Evolutionary conservation across 202 grass and related monocot genomes (phyloP).

Genomic region (Panicum hallii): DNA sequence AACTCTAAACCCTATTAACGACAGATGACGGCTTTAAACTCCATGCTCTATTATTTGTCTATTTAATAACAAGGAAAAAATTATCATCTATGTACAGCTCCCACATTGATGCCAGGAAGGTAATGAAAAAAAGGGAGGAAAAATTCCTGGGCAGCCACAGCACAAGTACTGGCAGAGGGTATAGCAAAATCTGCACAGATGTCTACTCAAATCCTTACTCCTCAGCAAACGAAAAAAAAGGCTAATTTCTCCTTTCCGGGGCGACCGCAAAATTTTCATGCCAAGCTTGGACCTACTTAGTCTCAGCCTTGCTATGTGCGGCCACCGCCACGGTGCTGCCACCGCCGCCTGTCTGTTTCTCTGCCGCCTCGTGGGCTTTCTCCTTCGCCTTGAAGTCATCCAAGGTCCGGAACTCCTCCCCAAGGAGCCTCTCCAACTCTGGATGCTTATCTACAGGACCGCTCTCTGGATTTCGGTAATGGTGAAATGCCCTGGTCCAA

Average conservation of each 20-base stretch:
- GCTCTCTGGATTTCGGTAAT: slow-evolving; percentile 66
- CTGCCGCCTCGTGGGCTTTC: slow-evolving; percentile 33
- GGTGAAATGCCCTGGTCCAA: slow-evolving; percentile 90
- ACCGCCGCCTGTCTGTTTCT: slow-evolving; percentile 44
- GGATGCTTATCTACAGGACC: slow-evolving; percentile 66
- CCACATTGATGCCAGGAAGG: slow-evolving; percentile 45
- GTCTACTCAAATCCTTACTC: slow-evolving; percentile 55
- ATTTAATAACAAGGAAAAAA: slow-evolving; percentile 43
- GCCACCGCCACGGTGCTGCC: slow-evolving; percentile 34
- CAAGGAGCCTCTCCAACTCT: slow-evolving; percentile 86
- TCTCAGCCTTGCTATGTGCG: slow-evolving; percentile 46
- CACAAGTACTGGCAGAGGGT: slow-evolving; percentile 50
- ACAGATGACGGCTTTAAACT: slow-evolving; percentile 41
- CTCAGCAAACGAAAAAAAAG: slow-evolving; percentile 46
- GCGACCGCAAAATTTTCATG: slow-evolving; percentile 54
- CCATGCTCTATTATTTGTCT: slow-evolving; percentile 53
- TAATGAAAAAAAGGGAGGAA: slow-evolving; percentile 22
- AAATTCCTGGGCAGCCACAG: slow-evolving; percentile 47
- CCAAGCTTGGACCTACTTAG: slow-evolving; percentile 39
- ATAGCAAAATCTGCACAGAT: slow-evolving; percentile 65
- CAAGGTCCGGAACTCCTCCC: slow-evolving; percentile 72
- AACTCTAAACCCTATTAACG: background rate
- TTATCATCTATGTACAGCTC: slow-evolving; percentile 70
- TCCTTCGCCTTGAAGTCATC: slow-evolving; percentile 76
- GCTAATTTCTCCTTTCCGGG: slow-evolving; percentile 47